Conservation (phyloP, 805 yeast species). For the Kuraishia piskuri region DNA sequence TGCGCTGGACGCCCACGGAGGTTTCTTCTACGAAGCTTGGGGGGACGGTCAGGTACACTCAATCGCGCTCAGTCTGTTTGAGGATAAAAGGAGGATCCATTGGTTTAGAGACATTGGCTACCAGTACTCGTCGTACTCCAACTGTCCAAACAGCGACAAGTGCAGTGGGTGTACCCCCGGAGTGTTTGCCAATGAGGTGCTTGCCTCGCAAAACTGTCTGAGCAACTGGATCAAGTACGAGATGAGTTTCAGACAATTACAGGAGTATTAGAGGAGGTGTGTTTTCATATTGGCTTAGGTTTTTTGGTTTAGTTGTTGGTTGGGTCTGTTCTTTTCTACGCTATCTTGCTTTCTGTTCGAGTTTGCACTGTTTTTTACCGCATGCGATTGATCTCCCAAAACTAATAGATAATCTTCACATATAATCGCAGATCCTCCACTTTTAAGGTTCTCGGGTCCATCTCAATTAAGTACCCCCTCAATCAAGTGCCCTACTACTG, state of each 20-base stretch:
- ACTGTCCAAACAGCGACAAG: conserved; percentile 64
- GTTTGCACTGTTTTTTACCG: no score
- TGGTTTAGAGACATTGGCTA: conserved; percentile 87
- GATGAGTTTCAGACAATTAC: conserved; percentile 25
- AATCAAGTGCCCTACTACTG: no score
- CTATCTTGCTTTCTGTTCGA: conserved; percentile 3
- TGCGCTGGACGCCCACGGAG: conserved; percentile 62
- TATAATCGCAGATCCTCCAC: no score
- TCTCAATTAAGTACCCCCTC: no score
- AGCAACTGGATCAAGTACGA: conserved; percentile 27
- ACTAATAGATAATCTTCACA: no score
- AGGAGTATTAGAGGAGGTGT: conserved; percentile 14
- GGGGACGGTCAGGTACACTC: conserved; percentile 92
- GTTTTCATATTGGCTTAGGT: background rate
- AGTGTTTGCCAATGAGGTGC: conserved; percentile 24
- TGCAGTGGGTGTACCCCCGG: conserved; percentile 30
- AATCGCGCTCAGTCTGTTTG: conserved; percentile 64
- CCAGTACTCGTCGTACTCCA: conserved; percentile 61
- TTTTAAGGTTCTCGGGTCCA: no score
- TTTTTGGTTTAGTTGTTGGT: conserved; percentile 1
- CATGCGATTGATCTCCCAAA: background rate
- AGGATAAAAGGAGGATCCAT: conserved; percentile 62
- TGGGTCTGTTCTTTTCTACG: background rate
- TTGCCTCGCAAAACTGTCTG: conserved; percentile 24
- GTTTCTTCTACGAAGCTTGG: conserved; percentile 87